Percentiles rank a stretch among this genome's conserved stretches.
Conservation (phyloP, 345 rosid genomes). For the Iberis pinnata region DNA sequence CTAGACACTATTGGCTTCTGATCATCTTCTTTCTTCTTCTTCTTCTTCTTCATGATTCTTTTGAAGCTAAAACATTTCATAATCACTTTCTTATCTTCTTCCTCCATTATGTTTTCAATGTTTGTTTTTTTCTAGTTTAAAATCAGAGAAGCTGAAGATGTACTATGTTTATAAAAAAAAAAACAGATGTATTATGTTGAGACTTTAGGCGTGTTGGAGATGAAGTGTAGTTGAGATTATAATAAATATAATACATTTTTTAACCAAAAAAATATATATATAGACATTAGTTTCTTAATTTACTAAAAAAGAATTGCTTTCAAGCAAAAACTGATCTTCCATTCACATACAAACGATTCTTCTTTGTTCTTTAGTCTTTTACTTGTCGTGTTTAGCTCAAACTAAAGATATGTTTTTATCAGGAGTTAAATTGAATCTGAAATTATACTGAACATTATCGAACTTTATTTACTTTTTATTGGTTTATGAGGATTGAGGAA, state of each 20-base stretch:
- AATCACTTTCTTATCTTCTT: constrained; percentile 23
- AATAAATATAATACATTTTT: neutral
- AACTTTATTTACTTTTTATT: too few species aligned
- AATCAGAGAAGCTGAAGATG: constrained; percentile 11
- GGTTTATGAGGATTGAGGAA: too few species aligned
- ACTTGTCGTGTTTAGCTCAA: too few species aligned
- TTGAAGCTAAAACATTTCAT: constrained; percentile 28
- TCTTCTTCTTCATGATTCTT: constrained; percentile 19
- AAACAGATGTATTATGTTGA: neutral
- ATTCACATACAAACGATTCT: constrained; percentile 1
- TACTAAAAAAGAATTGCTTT: neutral
- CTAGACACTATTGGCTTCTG: constrained; percentile 15
- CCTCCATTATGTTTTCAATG: constrained; percentile 17
- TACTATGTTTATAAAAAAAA: constrained; percentile 8
- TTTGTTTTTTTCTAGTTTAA: constrained; percentile 11
- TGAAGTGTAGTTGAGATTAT: constrained; percentile 7
- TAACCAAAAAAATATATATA: too few species aligned
- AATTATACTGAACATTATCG: too few species aligned
- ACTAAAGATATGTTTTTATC: too few species aligned
- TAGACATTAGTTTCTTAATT: constrained; percentile 3
- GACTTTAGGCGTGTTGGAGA: constrained; percentile 10
- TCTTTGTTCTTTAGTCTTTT: neutral
- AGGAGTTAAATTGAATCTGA: too few species aligned
- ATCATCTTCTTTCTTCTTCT: constrained; percentile 26
- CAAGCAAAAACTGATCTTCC: constrained; percentile 19